These are phyloP conservation scores for Fusarium piperis DNA, from an alignment of 2,329 filamentous ascomycete species.

Conservation along the genomic window DNA sequence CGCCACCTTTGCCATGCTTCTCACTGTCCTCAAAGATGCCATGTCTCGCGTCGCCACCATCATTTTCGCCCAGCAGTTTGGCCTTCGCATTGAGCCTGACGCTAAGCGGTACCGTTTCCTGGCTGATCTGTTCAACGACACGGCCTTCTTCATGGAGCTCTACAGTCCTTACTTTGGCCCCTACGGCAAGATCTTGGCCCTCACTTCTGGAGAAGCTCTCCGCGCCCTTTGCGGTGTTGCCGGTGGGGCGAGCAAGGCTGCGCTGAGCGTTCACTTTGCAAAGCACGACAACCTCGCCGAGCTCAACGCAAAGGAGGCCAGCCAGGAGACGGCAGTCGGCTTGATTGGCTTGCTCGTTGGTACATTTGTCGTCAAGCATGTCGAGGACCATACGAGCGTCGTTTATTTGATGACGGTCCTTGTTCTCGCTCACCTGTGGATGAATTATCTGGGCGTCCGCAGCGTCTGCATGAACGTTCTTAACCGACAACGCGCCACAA, in stretches of 20 bases:
- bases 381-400: slow-evolving; percentile 76
- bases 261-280: slow-evolving; percentile 91
- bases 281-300: slow-evolving; percentile 87
- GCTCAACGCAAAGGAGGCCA: slow-evolving; percentile 93
- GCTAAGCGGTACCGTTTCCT: slow-evolving; percentile 90
- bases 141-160: slow-evolving; percentile 86
- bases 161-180: slow-evolving; percentile 77
- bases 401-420: slow-evolving; percentile 78
- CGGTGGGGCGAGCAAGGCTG: slow-evolving; percentile 89
- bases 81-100: slow-evolving; percentile 85
- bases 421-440: slow-evolving; percentile 79
- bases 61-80: slow-evolving; percentile 83
- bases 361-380: slow-evolving; percentile 79
- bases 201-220: slow-evolving; percentile 62
- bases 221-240: slow-evolving; percentile 85
- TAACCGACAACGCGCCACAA: slow-evolving; percentile 86
- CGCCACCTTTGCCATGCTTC: slow-evolving; percentile 81
- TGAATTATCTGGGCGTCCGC: slow-evolving; percentile 87
- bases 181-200: slow-evolving; percentile 58
- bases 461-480: slow-evolving; percentile 84
- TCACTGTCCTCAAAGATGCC: slow-evolving; percentile 84
- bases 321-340: slow-evolving; percentile 93
- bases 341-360: slow-evolving; percentile 87
- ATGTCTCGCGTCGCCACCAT: slow-evolving; percentile 87
- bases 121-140: slow-evolving; percentile 89